A percentile compares a stretch with the other conserved stretches of the same genome.
Conservation (phyloP, 495 filamentous ascomycete genomes). For the Aspergillus homomorphus region DNA sequence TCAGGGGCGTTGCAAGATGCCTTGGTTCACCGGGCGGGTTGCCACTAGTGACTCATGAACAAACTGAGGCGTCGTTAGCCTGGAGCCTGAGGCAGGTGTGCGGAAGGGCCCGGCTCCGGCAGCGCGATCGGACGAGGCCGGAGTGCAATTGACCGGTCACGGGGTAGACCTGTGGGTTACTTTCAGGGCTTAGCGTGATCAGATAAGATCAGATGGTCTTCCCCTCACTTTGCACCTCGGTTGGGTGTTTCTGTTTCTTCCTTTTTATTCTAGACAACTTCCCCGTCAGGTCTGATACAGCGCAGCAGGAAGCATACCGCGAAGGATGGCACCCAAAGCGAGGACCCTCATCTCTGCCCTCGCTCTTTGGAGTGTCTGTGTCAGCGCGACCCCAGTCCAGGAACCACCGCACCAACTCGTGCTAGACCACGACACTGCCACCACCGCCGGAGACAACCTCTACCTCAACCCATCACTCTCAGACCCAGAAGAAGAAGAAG, state of each 20-base stretch:
- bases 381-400: too few relatives aligned
- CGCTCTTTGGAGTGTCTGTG: too few relatives aligned
- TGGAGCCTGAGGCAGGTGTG: neutral
- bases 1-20: neutral
- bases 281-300: too few relatives aligned
- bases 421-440: too few relatives aligned
- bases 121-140: neutral
- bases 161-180: neutral
- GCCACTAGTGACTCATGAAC: neutral
- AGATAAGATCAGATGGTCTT: slow-evolving; percentile 23
- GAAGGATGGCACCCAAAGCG: too few relatives aligned
- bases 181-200: slow-evolving; percentile 15
- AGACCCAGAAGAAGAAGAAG: neutral
- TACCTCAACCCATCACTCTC: neutral
- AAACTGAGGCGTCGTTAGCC: too few relatives aligned
- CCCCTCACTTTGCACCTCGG: neutral
- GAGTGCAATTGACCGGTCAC: slow-evolving; percentile 5
- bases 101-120: neutral
- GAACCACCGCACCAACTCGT: too few relatives aligned
- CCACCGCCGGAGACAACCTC: slow-evolving; percentile 7
- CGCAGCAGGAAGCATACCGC: too few relatives aligned
- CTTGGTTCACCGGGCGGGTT: neutral
- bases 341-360: too few relatives aligned
- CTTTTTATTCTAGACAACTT: too few relatives aligned
- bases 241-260: neutral